Evolutionary conservation across 345 rosid species (phyloP).

Genomic region (Gossypium sturtianum): DNA sequence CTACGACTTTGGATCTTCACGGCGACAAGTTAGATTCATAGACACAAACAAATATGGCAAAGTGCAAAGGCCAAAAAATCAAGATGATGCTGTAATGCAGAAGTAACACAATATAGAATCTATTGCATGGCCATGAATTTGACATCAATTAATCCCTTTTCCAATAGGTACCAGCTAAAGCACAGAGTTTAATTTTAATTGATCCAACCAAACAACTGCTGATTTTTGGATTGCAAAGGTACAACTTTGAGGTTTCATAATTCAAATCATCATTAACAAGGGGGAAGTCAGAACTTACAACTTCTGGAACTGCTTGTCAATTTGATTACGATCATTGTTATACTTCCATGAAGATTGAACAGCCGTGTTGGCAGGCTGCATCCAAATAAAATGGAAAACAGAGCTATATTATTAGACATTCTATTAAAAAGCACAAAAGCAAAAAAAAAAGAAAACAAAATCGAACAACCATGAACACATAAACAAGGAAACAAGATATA

Average conservation of each 20-base stretch:
- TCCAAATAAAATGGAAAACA: constrained; percentile 14
- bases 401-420: background rate
- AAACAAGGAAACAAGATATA: background rate
- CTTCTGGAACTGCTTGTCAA: constrained; percentile 73
- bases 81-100: background rate
- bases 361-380: constrained; percentile 43
- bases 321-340: constrained; percentile 32
- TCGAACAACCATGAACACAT: background rate
- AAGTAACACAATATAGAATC: background rate
- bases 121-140: background rate
- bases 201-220: background rate
- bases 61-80: background rate
- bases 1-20: background rate
- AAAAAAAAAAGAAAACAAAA: constrained; percentile 2
- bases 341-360: constrained; percentile 52
- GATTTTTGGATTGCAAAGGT: constrained; percentile 7
- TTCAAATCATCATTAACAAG: constrained; percentile 6
- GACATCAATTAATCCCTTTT: background rate
- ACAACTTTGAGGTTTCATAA: background rate
- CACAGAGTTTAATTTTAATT: background rate
- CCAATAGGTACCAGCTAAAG: background rate
- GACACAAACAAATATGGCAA: background rate
- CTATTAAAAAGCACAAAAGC: background rate
- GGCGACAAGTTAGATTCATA: background rate
- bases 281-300: constrained; percentile 45